Evolutionary conservation across 805 yeast genomes (phyloP).

Genomic region (Metschnikowia matae): DNA sequence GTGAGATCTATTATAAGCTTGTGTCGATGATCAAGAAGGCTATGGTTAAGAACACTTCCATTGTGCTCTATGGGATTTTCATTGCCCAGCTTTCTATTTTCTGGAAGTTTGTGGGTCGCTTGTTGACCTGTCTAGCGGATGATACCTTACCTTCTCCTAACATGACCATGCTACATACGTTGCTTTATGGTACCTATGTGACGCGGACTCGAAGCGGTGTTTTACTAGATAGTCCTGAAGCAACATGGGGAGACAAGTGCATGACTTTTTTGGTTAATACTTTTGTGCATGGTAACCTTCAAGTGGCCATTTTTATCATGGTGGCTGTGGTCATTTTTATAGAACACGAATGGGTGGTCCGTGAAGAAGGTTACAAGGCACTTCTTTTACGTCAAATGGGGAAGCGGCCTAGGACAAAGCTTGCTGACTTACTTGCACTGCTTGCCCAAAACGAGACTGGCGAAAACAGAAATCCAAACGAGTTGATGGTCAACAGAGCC

Average conservation of each 20-base stretch:
- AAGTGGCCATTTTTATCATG: slow-evolving; percentile 38
- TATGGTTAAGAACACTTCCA: slow-evolving; percentile 18
- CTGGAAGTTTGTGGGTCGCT: slow-evolving; percentile 52
- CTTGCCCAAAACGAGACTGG: slow-evolving; percentile 6
- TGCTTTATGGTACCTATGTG: slow-evolving; percentile 37
- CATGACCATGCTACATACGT: slow-evolving; percentile 26
- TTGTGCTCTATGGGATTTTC: slow-evolving; percentile 39
- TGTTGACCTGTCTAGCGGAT: slow-evolving; percentile 55
- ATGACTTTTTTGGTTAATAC: slow-evolving; percentile 28
- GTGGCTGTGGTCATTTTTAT: slow-evolving; percentile 47
- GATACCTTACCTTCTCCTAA: slow-evolving; percentile 43
- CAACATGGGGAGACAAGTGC: slow-evolving; percentile 17
- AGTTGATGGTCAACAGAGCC: slow-evolving; percentile 13
- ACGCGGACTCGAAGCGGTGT: slow-evolving; percentile 9
- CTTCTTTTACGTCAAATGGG: slow-evolving; percentile 60
- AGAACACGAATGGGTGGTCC: slow-evolving; percentile 66
- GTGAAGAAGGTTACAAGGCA: slow-evolving; percentile 64
- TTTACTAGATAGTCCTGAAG: slow-evolving; percentile 7
- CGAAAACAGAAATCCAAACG: background rate
- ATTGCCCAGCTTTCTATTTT: slow-evolving; percentile 53
- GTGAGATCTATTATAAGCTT: slow-evolving; percentile 42
- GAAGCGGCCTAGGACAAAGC: slow-evolving; percentile 42
- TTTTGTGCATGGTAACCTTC: slow-evolving; percentile 35
- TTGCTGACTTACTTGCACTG: slow-evolving; percentile 31
- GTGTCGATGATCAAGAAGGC: slow-evolving; percentile 15